Evolutionary conservation across 306 rosid genomes (phyloP).

Genomic region (Casuarina cunninghamiana): DNA sequence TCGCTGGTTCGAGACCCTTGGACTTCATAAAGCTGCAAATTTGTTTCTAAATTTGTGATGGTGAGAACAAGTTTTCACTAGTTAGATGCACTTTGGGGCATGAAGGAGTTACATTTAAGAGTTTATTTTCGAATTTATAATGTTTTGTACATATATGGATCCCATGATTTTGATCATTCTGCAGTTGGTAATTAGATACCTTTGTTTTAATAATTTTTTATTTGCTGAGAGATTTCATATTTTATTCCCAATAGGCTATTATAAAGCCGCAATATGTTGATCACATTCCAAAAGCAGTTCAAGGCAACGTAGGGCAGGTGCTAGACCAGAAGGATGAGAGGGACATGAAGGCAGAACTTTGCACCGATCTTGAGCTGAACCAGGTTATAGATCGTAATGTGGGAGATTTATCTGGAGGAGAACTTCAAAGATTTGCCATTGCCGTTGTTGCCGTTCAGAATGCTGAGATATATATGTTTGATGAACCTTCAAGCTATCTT

Average conservation of each 20-base stretch:
- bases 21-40: neutral
- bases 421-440: constrained; percentile 98
- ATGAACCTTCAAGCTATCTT: constrained; percentile 97
- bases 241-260: constrained; percentile 58
- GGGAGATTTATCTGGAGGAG: constrained; percentile 97
- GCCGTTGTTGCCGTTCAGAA: constrained; percentile 92
- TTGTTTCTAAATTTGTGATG: neutral
- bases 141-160: neutral
- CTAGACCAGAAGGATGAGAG: constrained; percentile 89
- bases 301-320: constrained; percentile 95
- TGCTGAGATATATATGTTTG: constrained; percentile 98
- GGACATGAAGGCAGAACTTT: constrained; percentile 63
- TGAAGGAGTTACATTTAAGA: neutral
- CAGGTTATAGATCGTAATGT: constrained; percentile 95
- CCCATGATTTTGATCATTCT: neutral
- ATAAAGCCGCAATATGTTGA: constrained; percentile 99
- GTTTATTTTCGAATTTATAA: neutral
- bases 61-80: neutral
- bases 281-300: constrained; percentile 96
- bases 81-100: neutral
- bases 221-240: constrained; percentile 5
- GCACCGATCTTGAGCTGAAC: constrained; percentile 83
- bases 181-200: neutral
- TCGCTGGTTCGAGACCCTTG: neutral
- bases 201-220: neutral